phyloP scores from a whole-genome alignment of 2,329 filamentous ascomycete genomes.

The Epichloe gansuensis region DNA sequence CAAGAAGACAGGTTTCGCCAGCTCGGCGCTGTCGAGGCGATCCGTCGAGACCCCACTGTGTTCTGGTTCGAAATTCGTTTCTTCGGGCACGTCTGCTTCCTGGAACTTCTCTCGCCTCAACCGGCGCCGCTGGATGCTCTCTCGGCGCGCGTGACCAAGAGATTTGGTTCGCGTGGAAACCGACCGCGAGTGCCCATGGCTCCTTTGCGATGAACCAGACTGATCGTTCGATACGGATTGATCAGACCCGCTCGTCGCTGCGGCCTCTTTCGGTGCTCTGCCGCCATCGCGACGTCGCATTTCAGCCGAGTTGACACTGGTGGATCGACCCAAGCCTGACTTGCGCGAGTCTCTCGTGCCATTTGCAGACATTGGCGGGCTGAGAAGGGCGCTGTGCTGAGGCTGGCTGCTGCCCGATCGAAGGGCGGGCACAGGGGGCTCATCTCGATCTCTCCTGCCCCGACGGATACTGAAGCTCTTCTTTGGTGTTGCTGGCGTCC shows the following conservation, averaged over 20 bases:
- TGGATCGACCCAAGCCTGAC: slow-evolving; percentile 66
- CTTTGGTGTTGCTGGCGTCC: slow-evolving; percentile 44
- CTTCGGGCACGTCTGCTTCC: slow-evolving; percentile 74
- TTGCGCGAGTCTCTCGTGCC: slow-evolving; percentile 42
- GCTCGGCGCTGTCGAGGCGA: slow-evolving; percentile 53
- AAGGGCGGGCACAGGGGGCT: slow-evolving; percentile 31
- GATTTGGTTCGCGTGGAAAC: slow-evolving; percentile 70
- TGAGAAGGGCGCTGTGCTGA: slow-evolving; percentile 66
- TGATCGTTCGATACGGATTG: slow-evolving; percentile 49
- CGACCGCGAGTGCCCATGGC: slow-evolving; percentile 38
- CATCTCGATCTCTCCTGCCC: slow-evolving; percentile 40
- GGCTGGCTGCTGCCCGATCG: slow-evolving; percentile 51
- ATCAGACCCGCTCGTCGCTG: slow-evolving; percentile 67
- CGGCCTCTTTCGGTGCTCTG: slow-evolving; percentile 47
- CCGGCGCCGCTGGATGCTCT: slow-evolving; percentile 83
- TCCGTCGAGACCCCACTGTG: slow-evolving; percentile 48
- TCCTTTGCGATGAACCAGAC: slow-evolving; percentile 37
- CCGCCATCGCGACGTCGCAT: slow-evolving; percentile 49
- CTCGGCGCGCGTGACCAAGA: slow-evolving; percentile 73
- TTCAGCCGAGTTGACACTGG: slow-evolving; percentile 84
- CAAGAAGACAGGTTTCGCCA: slow-evolving; percentile 86
- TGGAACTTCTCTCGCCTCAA: slow-evolving; percentile 58
- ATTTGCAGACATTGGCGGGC: slow-evolving; percentile 54
- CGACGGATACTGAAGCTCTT: slow-evolving; percentile 81
- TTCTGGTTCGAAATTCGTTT: slow-evolving; percentile 70